Evolutionary conservation across 2,329 filamentous ascomycete genomes (phyloP).

Genomic region (Verticillium albo-atrum): DNA sequence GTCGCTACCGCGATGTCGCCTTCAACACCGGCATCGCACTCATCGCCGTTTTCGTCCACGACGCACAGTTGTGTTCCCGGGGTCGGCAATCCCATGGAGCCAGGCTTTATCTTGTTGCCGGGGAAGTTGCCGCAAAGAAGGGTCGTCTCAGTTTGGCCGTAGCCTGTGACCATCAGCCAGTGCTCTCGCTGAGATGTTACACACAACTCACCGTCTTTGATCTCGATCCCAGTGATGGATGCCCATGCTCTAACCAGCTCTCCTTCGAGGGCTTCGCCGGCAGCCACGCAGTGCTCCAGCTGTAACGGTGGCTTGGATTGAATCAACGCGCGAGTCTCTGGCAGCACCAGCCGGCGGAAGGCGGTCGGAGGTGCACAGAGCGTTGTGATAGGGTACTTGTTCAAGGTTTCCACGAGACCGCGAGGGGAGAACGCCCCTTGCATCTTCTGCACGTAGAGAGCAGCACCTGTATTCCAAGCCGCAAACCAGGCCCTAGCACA

Average conservation of each 20-base stretch:
- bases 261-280: background rate
- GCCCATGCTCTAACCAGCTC: background rate
- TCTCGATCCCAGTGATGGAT: background rate
- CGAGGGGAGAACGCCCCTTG: background rate
- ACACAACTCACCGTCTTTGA: background rate
- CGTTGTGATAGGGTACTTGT: conserved; percentile 1
- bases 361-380: conserved; percentile 1
- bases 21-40: background rate
- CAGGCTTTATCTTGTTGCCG: background rate
- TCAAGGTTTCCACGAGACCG: background rate
- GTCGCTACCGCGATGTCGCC: background rate
- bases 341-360: background rate
- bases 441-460: background rate
- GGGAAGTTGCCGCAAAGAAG: background rate
- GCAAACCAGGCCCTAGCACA: background rate
- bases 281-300: background rate
- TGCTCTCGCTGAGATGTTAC: background rate
- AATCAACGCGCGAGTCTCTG: background rate
- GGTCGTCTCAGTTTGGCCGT: background rate
- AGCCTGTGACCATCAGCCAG: background rate
- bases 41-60: background rate
- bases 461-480: background rate
- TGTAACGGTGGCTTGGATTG: background rate
- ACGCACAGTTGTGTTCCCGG: background rate
- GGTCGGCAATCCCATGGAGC: background rate